Conservation (phyloP, 2,329 filamentous ascomycete species). For the Epichloe sibirici region DNA sequence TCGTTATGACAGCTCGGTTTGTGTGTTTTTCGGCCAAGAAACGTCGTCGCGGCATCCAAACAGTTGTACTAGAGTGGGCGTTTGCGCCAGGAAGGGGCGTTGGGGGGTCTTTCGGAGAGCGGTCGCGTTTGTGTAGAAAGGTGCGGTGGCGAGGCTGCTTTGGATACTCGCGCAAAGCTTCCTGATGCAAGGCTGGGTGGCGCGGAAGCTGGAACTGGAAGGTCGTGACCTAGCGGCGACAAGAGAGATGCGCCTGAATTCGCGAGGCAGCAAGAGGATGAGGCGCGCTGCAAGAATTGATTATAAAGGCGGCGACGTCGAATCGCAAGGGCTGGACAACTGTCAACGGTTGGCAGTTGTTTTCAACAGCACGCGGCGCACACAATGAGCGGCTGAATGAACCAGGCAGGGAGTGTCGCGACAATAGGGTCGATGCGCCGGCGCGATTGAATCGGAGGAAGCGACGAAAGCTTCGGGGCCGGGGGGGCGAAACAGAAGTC, state of each 20-base stretch:
- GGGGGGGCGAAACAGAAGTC: neutral
- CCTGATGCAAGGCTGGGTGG: neutral
- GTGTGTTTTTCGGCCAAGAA: neutral
- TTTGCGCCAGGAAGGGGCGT: conserved; percentile 4
- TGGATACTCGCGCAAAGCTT: neutral
- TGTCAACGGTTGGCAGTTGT: conserved; percentile 4
- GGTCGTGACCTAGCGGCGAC: neutral
- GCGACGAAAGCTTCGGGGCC: neutral
- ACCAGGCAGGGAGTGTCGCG: conserved; percentile 1
- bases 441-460: neutral
- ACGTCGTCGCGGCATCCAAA: conserved; percentile 4
- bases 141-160: neutral
- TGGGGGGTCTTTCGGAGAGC: neutral
- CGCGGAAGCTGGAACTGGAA: neutral
- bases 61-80: conserved; percentile 10
- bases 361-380: neutral
- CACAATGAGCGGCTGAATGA: neutral
- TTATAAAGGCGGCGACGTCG: neutral
- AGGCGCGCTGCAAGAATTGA: neutral
- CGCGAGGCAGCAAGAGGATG: neutral
- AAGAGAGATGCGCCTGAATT: neutral
- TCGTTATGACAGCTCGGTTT: conserved; percentile 6
- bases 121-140: neutral
- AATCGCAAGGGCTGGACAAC: neutral
- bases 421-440: conserved; percentile 3